phyloP scores from a whole-genome alignment of 1,284 basidiomycete genomes.

The Mycena citricolor region DNA sequence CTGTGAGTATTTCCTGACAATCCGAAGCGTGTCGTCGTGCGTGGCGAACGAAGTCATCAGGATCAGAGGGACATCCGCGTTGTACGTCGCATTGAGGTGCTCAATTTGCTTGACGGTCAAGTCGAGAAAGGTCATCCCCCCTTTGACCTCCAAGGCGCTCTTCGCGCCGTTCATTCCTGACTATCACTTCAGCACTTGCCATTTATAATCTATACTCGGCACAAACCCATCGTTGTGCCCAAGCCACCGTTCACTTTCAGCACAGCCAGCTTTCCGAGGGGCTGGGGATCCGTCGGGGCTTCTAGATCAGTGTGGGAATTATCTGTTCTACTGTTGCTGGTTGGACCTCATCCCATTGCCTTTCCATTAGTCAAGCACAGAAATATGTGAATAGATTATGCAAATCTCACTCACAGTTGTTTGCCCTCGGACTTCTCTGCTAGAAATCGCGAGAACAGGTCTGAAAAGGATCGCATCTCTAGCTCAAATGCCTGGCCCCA shows the following conservation, averaged over 20 bases:
- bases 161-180: conserved; percentile 91
- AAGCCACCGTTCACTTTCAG: conserved; percentile 99
- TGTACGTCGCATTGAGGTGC: conserved; percentile 70
- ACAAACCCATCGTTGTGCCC: conserved; percentile 91
- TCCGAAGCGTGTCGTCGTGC: conserved; percentile 93
- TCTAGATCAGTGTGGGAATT: conserved; percentile 82
- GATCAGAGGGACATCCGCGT: conserved; percentile 91
- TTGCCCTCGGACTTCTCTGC: conserved; percentile 72
- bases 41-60: conserved; percentile 99
- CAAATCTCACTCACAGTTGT: conserved; percentile 15
- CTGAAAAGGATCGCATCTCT: conserved; percentile 99
- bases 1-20: conserved; percentile 99
- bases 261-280: conserved; percentile 93
- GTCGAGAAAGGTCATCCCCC: conserved; percentile 99
- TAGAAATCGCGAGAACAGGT: conserved; percentile 97
- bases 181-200: too few relatives aligned
- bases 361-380: too few relatives aligned
- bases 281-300: conserved; percentile 57
- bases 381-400: conserved; percentile 17
- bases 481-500: conserved; percentile 91
- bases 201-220: too few relatives aligned
- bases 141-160: conserved; percentile 88
- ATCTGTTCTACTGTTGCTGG: conserved; percentile 93
- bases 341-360: conserved; percentile 97
- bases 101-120: conserved; percentile 96